These are phyloP conservation scores for Entomortierella lignicola DNA, from an alignment of 192 early-diverging fungal genomes.

Conservation along the genomic window DNA sequence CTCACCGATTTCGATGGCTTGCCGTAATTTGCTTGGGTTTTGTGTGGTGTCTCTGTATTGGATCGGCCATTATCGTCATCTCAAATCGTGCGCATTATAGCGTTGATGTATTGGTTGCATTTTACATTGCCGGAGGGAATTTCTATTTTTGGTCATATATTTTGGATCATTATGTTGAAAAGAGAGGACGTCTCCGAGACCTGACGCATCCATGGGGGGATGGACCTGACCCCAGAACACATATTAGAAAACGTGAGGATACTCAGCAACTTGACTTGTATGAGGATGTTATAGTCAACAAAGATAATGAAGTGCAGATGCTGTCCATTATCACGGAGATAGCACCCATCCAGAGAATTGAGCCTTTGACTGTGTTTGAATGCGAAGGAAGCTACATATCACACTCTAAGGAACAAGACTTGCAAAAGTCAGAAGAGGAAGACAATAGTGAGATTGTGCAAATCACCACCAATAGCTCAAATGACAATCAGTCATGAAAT, in stretches of 20 bases:
- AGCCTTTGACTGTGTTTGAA: background rate
- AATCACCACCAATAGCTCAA: too few relatives aligned
- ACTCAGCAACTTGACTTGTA: background rate
- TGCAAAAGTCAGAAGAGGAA: too few relatives aligned
- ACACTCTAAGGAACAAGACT: too few relatives aligned
- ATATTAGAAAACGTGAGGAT: constrained; percentile 7
- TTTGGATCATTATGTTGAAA: constrained; percentile 38
- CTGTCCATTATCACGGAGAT: constrained; percentile 15
- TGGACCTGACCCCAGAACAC: constrained; percentile 30
- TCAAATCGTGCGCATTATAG: constrained; percentile 76
- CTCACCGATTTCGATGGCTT: constrained; percentile 38
- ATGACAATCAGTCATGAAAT: too few relatives aligned
- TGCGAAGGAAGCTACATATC: too few relatives aligned
- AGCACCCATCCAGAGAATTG: background rate
- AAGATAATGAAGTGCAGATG: constrained; percentile 8
- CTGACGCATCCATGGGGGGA: constrained; percentile 44
- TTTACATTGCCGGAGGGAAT: constrained; percentile 67
- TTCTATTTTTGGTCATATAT: constrained; percentile 60
- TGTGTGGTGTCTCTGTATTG: constrained; percentile 63
- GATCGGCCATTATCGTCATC: constrained; percentile 67
- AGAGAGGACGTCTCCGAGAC: constrained; percentile 26
- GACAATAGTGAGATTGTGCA: too few relatives aligned
- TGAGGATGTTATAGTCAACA: background rate
- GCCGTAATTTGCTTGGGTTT: constrained; percentile 55
- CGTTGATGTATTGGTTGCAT: constrained; percentile 70